A percentile compares a stretch with the other conserved stretches of the same genome.
These are phyloP conservation scores for Candida piceae DNA, from an alignment of 805 yeast species.

Conservation along the genomic window DNA sequence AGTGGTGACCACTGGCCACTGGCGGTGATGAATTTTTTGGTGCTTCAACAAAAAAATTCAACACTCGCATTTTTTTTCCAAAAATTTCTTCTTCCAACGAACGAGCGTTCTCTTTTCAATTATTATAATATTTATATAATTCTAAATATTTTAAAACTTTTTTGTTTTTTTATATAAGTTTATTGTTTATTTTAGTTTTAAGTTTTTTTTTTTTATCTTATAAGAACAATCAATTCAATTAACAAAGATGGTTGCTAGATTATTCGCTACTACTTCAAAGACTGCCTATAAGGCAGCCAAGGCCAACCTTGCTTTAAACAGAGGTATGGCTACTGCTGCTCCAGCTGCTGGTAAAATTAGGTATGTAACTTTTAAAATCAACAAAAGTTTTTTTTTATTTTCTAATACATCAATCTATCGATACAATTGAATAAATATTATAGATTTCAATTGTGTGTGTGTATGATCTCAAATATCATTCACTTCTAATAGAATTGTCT, in stretches of 20 bases:
- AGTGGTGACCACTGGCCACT: too few relatives aligned
- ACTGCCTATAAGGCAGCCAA: constrained; percentile 85
- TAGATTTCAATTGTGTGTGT: too few relatives aligned
- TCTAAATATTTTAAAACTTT: not conserved
- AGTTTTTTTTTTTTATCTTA: not conserved
- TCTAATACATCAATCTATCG: too few relatives aligned
- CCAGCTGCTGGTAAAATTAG: constrained; percentile 79
- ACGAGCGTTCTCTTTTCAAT: not conserved
- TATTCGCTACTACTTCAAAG: constrained; percentile 65
- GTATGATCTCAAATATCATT: too few relatives aligned
- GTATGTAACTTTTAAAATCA: too few relatives aligned
- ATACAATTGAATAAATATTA: too few relatives aligned
- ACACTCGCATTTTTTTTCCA: too few relatives aligned
- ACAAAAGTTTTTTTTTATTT: too few relatives aligned
- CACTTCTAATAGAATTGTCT: too few relatives aligned
- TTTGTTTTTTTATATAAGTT: too few relatives aligned
- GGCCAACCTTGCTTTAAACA: constrained; percentile 70
- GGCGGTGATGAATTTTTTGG: too few relatives aligned
- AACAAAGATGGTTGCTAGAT: constrained; percentile 42
- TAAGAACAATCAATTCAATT: constrained; percentile 10
- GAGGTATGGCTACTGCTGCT: constrained; percentile 76
- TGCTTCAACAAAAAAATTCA: too few relatives aligned
- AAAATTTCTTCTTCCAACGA: constrained; percentile 1
- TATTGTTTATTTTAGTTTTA: not conserved
- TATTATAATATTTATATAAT: not conserved